Conservation (phyloP, 1,139 yeast species). For the Geotrichum bryndzae region DNA sequence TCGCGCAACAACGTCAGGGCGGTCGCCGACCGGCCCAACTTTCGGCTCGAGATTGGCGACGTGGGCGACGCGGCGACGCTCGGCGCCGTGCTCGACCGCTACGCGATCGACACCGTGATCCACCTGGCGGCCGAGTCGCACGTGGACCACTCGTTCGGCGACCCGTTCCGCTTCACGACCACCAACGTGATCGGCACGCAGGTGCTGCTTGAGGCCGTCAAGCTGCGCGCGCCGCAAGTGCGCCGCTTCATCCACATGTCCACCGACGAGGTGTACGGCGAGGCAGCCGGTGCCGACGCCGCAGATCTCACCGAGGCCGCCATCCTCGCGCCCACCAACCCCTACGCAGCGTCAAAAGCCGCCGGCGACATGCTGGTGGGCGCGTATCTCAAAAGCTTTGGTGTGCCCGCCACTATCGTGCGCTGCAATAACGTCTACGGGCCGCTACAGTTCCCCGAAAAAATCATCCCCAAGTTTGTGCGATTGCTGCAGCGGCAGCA, state of each 20-base stretch:
- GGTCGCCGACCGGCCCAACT: slow-evolving; percentile 30
- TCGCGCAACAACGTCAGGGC: slow-evolving; percentile 26
- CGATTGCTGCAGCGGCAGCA: slow-evolving; percentile 29
- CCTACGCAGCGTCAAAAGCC: slow-evolving; percentile 58
- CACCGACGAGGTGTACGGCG: slow-evolving; percentile 60
- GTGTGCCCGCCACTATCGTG: slow-evolving; percentile 42
- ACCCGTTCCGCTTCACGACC: slow-evolving; percentile 43
- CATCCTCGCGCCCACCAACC: slow-evolving; percentile 48
- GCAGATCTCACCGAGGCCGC: slow-evolving; percentile 38
- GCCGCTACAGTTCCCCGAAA: slow-evolving; percentile 52
- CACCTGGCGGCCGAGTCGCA: slow-evolving; percentile 57
- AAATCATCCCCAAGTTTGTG: slow-evolving; percentile 45
- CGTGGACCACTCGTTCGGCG: slow-evolving; percentile 49
- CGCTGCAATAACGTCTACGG: slow-evolving; percentile 56
- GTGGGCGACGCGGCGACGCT: slow-evolving; percentile 33
- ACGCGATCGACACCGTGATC: slow-evolving; percentile 39
- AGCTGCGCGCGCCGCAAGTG: slow-evolving; percentile 19
- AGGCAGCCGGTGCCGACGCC: slow-evolving; percentile 27
- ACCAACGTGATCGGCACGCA: slow-evolving; percentile 50
- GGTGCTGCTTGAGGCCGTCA: slow-evolving; percentile 44
- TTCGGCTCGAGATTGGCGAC: slow-evolving; percentile 38
- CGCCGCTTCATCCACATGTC: slow-evolving; percentile 45
- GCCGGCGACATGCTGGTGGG: slow-evolving; percentile 48
- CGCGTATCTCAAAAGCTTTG: slow-evolving; percentile 45
- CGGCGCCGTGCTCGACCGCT: slow-evolving; percentile 23